A percentile compares a stretch with the other conserved stretches of the same genome.
phyloP scores from a whole-genome alignment of 805 yeast species.

The Kuraishia hungarica region DNA sequence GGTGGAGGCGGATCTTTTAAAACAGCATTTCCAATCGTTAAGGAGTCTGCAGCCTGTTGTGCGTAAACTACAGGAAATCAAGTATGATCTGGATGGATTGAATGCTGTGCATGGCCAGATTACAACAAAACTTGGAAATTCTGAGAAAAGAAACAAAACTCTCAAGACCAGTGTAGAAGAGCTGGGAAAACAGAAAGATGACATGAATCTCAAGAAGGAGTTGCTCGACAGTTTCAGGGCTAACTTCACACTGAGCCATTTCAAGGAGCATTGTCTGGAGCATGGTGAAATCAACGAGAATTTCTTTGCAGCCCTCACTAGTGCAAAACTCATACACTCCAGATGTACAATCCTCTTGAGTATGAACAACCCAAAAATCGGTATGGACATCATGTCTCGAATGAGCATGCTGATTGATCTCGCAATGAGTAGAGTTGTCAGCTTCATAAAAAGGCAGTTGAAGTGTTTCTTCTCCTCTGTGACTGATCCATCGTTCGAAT shows the following conservation, averaged over 20 bases:
- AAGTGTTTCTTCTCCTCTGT: conserved; percentile 6
- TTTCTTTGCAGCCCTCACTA: conserved; percentile 52
- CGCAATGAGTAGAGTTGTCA: conserved; percentile 47
- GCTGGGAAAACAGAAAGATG: conserved; percentile 22
- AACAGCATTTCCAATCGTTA: conserved; percentile 42
- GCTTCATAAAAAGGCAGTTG: conserved; percentile 23
- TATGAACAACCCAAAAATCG: conserved; percentile 57
- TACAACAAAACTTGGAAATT: conserved; percentile 14
- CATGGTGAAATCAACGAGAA: conserved; percentile 33
- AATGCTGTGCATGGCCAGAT: conserved; percentile 15
- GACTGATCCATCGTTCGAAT: conserved; percentile 11
- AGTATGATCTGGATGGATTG: conserved; percentile 19
- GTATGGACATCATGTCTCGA: conserved; percentile 54
- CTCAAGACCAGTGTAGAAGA: conserved; percentile 12
- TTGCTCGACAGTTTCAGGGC: conserved; percentile 45
- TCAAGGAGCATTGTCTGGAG: conserved; percentile 55
- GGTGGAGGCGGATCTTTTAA: conserved; percentile 51
- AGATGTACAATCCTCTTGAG: conserved; percentile 66
- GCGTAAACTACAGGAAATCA: conserved; percentile 25
- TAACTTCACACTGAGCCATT: conserved; percentile 59
- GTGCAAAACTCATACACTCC: conserved; percentile 55
- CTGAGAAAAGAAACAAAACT: conserved; percentile 13
- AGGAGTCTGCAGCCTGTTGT: conserved; percentile 36
- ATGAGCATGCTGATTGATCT: conserved; percentile 41
- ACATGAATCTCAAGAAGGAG: conserved; percentile 39